Percentiles rank a stretch among this genome's conserved stretches.
Conservation (phyloP, 306 rosid species). For the Potentilla sterilis region DNA sequence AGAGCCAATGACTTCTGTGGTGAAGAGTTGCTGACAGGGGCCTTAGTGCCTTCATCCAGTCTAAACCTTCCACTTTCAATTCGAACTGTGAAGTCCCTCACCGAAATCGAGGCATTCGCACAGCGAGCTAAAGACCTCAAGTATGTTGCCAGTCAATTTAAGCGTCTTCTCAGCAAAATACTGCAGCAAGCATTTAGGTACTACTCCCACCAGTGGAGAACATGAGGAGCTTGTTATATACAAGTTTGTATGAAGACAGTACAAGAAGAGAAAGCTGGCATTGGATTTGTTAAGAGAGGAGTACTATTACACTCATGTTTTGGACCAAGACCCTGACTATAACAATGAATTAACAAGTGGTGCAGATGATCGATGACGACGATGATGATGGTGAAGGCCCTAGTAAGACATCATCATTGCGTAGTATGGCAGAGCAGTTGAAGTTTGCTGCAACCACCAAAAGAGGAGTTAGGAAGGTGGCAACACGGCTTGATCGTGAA, state of each 20-base stretch:
- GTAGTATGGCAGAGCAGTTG: conserved; percentile 15
- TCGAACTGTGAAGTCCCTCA: conserved; percentile 58
- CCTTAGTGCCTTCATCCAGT: conserved; percentile 49
- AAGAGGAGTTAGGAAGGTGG: too few species aligned
- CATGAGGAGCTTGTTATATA: conserved; percentile 78
- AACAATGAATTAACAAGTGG: conserved; percentile 1
- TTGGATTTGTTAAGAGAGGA: conserved; percentile 55
- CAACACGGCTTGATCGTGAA: too few species aligned
- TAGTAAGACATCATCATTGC: conserved; percentile 14
- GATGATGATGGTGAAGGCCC: conserved; percentile 4
- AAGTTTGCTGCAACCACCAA: background rate
- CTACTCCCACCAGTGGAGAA: conserved; percentile 86
- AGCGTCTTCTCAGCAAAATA: conserved; percentile 81
- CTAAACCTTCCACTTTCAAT: conserved; percentile 72
- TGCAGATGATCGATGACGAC: conserved; percentile 15
- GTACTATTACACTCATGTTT: conserved; percentile 24
- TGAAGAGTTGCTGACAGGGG: conserved; percentile 89
- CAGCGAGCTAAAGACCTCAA: conserved; percentile 76
- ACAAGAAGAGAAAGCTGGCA: conserved; percentile 50
- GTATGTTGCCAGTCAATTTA: conserved; percentile 71
- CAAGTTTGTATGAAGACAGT: conserved; percentile 85
- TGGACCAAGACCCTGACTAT: conserved; percentile 28
- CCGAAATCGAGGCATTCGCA: conserved; percentile 88
- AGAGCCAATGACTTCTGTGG: conserved; percentile 82
- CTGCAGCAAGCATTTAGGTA: conserved; percentile 85